Base-by-base conservation (phyloP, 2,329 filamentous ascomycete species). In the Fusarium cicatricum region DNA sequence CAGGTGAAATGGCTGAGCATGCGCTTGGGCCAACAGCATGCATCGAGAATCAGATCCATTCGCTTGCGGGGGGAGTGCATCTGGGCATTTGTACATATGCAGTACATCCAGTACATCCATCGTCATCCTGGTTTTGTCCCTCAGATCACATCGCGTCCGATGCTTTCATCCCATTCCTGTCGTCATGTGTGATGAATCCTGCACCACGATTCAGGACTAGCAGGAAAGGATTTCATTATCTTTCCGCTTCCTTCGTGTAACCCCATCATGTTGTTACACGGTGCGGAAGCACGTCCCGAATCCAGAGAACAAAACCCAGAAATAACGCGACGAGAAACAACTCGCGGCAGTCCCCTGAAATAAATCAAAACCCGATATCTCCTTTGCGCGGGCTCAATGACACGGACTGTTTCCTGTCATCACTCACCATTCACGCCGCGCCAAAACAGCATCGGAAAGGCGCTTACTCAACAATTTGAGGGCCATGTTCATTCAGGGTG, bases 81-180 rank as follows among this genome's bases (percentile, higher is more conserved):
- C 53, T 47, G 40, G 51, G 32, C 40, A 32, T 40, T 8, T 26
- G 23, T 26, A 26, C 23, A 8, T 26, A 26, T 10, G 23, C 6
- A 26, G 23, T 26, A 26, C 23, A 21, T 21, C 21, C 21, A 21
- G 23, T 23, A 23, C 21, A 39, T 41, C 52, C 54, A 56, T 44
- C 49, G 17, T 29, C 29, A 47, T 41, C 50, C 32, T 26, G 42
- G 28, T 39, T 33, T 47, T 38, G 52, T 61, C 52, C 54, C 62
- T 62, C 67, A 61, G 44, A 62, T 58, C 47, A 49, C 50, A 52
- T 43, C 19, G 48, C 43, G 52, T 42, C 49, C 34, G 44, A 58
- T 55, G 51, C 40, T 37, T 54, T 52, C 56, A 49, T 61, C 40
- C 56, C 40, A 19, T 49, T 33, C 29, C 29, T 12, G 17, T 44